Evolutionary conservation across 2,329 filamentous ascomycete genomes (phyloP).

Genomic region (Lithohypha guttulata): DNA sequence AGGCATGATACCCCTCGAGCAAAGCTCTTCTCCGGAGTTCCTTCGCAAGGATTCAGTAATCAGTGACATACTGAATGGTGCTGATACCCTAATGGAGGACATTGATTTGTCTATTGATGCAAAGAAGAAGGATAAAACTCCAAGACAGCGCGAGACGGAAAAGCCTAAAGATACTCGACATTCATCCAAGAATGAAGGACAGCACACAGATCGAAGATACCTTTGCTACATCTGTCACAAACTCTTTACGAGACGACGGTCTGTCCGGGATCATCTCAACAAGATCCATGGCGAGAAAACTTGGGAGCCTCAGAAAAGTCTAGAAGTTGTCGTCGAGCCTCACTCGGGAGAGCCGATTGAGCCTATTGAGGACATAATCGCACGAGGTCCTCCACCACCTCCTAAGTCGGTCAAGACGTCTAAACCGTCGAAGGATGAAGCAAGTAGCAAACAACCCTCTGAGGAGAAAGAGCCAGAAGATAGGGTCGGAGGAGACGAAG

Average conservation of each 20-base stretch:
- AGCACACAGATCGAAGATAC: slow-evolving; percentile 22
- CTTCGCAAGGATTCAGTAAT: slow-evolving; percentile 3
- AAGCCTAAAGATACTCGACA: slow-evolving; percentile 16
- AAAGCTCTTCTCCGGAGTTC: slow-evolving; percentile 14
- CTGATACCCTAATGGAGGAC: slow-evolving; percentile 8
- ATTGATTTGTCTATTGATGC: background rate
- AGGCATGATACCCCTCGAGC: slow-evolving; percentile 10
- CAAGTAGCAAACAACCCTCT: slow-evolving; percentile 6
- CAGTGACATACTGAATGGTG: slow-evolving; percentile 8
- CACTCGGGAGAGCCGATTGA: slow-evolving; percentile 19
- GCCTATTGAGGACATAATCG: slow-evolving; percentile 19
- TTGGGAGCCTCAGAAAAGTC: slow-evolving; percentile 19
- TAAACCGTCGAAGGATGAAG: slow-evolving; percentile 10
- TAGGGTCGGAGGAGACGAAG: slow-evolving; percentile 1
- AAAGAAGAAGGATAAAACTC: slow-evolving; percentile 16
- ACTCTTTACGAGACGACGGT: slow-evolving; percentile 21
- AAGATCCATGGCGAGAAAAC: slow-evolving; percentile 22
- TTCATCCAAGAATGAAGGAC: slow-evolving; percentile 23
- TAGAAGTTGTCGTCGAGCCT: slow-evolving; percentile 22
- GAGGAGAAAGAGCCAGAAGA: slow-evolving; percentile 9
- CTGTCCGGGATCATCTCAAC: slow-evolving; percentile 21
- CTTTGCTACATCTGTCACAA: slow-evolving; percentile 23
- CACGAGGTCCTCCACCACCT: slow-evolving; percentile 18
- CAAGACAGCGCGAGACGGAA: slow-evolving; percentile 14
- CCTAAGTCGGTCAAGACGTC: slow-evolving; percentile 14